A percentile compares a stretch with the other conserved stretches of the same genome.
Evolutionary conservation across 1,284 basidiomycete species (phyloP).

Genomic region (Ustilago cynodontis): DNA sequence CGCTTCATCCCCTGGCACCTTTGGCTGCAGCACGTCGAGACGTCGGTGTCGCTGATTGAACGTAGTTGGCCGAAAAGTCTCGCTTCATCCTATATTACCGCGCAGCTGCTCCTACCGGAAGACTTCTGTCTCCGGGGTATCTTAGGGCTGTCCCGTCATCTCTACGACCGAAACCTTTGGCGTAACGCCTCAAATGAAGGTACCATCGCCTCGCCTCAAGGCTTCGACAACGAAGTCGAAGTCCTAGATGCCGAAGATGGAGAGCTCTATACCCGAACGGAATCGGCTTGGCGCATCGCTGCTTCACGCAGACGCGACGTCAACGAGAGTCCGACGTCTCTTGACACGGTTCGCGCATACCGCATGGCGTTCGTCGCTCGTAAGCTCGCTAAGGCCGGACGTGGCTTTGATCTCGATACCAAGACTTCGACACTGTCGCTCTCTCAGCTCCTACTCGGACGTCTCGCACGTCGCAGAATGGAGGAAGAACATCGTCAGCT

Average conservation of each 20-base stretch:
- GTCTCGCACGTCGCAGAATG: constrained; percentile 79
- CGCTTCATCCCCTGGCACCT: constrained; percentile 84
- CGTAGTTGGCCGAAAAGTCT: constrained; percentile 41
- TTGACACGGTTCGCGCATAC: constrained; percentile 74
- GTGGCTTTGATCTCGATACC: constrained; percentile 79
- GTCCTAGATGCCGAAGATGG: constrained; percentile 49
- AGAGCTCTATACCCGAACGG: constrained; percentile 40
- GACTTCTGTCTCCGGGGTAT: constrained; percentile 96
- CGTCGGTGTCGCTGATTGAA: constrained; percentile 22
- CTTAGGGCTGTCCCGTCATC: constrained; percentile 70
- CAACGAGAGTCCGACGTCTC: constrained; percentile 72
- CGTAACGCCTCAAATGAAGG: constrained; percentile 22
- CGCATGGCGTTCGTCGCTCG: constrained; percentile 81
- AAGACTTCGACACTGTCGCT: constrained; percentile 70
- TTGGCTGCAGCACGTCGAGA: constrained; percentile 72
- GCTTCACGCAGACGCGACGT: constrained; percentile 85
- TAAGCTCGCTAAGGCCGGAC: constrained; percentile 78
- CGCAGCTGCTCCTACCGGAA: constrained; percentile 82
- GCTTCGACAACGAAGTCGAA: constrained; percentile 71
- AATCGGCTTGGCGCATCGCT: constrained; percentile 71
- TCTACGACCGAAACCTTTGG: constrained; percentile 43
- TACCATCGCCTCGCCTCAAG: constrained; percentile 15
- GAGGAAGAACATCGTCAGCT: constrained; percentile 73
- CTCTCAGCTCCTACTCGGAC: constrained; percentile 78
- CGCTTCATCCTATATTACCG: constrained; percentile 67